Percentiles rank a stretch among this genome's conserved stretches.
Evolutionary conservation across 495 filamentous ascomycete species (phyloP).

Genomic region (Penicillium flavigenum): DNA sequence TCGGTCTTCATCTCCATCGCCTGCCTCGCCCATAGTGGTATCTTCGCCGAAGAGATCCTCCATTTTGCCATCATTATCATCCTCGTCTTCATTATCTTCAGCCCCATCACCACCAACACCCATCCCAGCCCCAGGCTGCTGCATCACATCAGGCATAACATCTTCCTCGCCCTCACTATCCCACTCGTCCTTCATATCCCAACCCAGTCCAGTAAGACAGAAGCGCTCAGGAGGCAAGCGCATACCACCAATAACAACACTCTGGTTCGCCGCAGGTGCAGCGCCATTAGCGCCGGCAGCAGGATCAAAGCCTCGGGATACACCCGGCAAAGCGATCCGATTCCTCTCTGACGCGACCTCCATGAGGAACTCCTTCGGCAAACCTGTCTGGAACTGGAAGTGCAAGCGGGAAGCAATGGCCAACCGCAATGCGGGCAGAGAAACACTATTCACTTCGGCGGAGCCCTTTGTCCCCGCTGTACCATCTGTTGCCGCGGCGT

Average conservation of each 20-base stretch:
- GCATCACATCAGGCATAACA: conserved; percentile 40
- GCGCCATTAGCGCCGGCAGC: conserved; percentile 21
- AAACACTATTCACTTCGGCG: conserved; percentile 47
- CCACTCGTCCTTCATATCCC: conserved; percentile 82
- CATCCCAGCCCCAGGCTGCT: conserved; percentile 16
- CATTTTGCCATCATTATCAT: conserved; percentile 59
- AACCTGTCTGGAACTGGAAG: conserved; percentile 61
- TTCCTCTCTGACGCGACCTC: conserved; percentile 84
- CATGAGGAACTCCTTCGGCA: conserved; percentile 83
- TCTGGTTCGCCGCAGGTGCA: conserved; percentile 28
- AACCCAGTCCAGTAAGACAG: conserved; percentile 79
- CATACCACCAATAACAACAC: conserved; percentile 61
- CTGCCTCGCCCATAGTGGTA: conserved; percentile 47
- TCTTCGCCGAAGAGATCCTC: conserved; percentile 59
- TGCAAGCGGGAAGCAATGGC: conserved; percentile 63
- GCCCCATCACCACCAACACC: conserved; percentile 30
- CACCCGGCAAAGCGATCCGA: conserved; percentile 71
- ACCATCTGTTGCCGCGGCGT: conserved; percentile 40
- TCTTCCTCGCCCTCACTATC: conserved; percentile 60
- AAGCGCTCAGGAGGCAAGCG: conserved; percentile 88
- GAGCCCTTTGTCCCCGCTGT: conserved; percentile 26
- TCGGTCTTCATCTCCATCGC: conserved; percentile 42
- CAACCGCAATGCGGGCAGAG: conserved; percentile 57
- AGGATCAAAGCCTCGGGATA: conserved; percentile 64
- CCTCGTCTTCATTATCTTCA: conserved; percentile 41